These are phyloP conservation scores for Talaromyces sp. DNA, from an alignment of 2,329 filamentous ascomycete genomes.

Conservation along the genomic window DNA sequence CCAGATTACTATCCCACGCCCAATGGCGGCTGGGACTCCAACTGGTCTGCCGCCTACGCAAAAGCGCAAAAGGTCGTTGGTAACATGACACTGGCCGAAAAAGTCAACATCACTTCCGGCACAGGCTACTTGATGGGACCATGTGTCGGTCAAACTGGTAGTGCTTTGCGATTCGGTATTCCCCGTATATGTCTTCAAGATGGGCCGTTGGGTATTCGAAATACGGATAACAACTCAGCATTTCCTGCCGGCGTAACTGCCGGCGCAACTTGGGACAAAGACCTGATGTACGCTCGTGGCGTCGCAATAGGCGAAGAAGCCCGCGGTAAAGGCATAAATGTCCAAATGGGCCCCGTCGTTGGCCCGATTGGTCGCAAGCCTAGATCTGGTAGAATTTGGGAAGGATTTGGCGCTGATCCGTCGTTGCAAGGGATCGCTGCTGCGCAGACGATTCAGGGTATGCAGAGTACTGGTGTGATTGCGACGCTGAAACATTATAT, in stretches of 20 bases:
- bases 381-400: constrained; percentile 71
- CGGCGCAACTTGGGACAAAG: constrained; percentile 72
- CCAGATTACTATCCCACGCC: constrained; percentile 70
- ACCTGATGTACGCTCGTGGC: constrained; percentile 65
- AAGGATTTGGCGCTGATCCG: constrained; percentile 69
- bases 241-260: constrained; percentile 77
- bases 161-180: constrained; percentile 66
- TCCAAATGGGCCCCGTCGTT: constrained; percentile 67
- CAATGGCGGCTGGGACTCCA: constrained; percentile 65
- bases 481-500: constrained; percentile 58
- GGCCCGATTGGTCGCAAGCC: constrained; percentile 71
- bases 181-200: constrained; percentile 71
- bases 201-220: constrained; percentile 66
- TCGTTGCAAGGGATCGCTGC: constrained; percentile 57
- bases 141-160: constrained; percentile 75
- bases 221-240: constrained; percentile 70
- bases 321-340: constrained; percentile 68
- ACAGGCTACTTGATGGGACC: constrained; percentile 63
- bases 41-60: constrained; percentile 67
- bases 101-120: constrained; percentile 72
- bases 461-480: constrained; percentile 57
- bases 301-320: constrained; percentile 69
- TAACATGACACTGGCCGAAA: constrained; percentile 76
- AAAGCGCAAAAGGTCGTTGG: constrained; percentile 67
- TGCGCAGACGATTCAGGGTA: constrained; percentile 53